Base-by-base conservation (phyloP, 2,329 filamentous ascomycete species). In the Phoma herbarum region DNA sequence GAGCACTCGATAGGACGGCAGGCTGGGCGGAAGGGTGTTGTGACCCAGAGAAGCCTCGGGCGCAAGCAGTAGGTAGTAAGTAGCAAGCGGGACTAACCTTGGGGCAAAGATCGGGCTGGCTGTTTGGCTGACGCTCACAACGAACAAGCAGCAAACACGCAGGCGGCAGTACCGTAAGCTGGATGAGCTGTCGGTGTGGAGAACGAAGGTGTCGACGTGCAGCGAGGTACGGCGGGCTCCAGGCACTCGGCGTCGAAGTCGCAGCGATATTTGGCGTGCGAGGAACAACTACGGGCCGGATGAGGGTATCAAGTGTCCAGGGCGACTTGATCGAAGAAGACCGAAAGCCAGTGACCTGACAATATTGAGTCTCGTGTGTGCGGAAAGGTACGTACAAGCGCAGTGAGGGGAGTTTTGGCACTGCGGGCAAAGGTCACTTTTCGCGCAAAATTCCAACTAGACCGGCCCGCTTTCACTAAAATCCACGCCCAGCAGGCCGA, bases 291-390 rank as follows among this genome's bases (percentile, higher is more conserved):
- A 61, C 54, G 62, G 63, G 65, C 45, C 57, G 62, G 68, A 61
- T 65, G 60, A 64, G 64, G 67, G 69, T 62, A 64, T 70, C 64
- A 64, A 67, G 58, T 59, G 63, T 61, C 68, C 58, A 57, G 46
- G 46, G 58, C 45, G 62, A 66, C 62, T 61, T 58, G 57, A 52
- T 65, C 67, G 61, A 67, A 63, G 65, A 60, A 69, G 65, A 69
- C 69, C 65, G 61, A 60, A 62, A 61, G 64, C 67, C 67, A 63
- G 59, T 52, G 68, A 63, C 64, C 52, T 47, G 52, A 59, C 55
- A 74, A 71, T 67, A 72, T 74, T 74, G 68, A 60, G 60, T 57
- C 66, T 73, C 70, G 70, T 73, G 72, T 74, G 72, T 73, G 67
- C 62, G 68, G 65, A 63, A 56, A 60, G 62, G 57, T 59, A 54